Conservation (phyloP, 1,139 yeast genomes). For the Candida pseudocylindracea region DNA sequence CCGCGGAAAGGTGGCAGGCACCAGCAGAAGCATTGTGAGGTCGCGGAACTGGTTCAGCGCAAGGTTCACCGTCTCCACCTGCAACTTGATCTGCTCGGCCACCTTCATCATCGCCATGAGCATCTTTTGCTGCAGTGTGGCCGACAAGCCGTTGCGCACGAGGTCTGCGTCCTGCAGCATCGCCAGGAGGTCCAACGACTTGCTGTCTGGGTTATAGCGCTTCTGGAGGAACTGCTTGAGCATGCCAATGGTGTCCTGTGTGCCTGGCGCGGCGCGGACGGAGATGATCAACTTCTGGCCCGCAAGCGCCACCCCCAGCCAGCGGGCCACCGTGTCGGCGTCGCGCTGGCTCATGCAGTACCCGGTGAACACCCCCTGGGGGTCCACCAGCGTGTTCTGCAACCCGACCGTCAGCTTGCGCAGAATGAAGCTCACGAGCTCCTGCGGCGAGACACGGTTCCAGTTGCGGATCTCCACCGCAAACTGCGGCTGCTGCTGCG, state of each 20-base stretch:
- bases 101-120: constrained; percentile 83
- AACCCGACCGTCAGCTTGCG: constrained; percentile 43
- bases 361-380: constrained; percentile 30
- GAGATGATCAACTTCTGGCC: constrained; percentile 42
- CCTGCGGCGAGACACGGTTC: constrained; percentile 20
- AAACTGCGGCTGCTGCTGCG: too few species aligned
- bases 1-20: constrained; percentile 55
- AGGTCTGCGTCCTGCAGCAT: constrained; percentile 48
- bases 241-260: constrained; percentile 29
- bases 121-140: constrained; percentile 26
- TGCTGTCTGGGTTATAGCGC: constrained; percentile 42
- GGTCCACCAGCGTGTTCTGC: constrained; percentile 20
- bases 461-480: too few species aligned
- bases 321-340: constrained; percentile 32
- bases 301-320: constrained; percentile 68
- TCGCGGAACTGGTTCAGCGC: constrained; percentile 50
- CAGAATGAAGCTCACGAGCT: constrained; percentile 42
- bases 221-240: constrained; percentile 37
- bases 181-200: constrained; percentile 48
- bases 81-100: constrained; percentile 30
- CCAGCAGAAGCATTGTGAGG: constrained; percentile 32
- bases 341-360: constrained; percentile 30
- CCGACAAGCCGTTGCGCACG: constrained; percentile 25
- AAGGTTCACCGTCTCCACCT: constrained; percentile 56
- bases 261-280: constrained; percentile 5